Conservation (phyloP, 805 yeast genomes). For the Candida oleophila region DNA sequence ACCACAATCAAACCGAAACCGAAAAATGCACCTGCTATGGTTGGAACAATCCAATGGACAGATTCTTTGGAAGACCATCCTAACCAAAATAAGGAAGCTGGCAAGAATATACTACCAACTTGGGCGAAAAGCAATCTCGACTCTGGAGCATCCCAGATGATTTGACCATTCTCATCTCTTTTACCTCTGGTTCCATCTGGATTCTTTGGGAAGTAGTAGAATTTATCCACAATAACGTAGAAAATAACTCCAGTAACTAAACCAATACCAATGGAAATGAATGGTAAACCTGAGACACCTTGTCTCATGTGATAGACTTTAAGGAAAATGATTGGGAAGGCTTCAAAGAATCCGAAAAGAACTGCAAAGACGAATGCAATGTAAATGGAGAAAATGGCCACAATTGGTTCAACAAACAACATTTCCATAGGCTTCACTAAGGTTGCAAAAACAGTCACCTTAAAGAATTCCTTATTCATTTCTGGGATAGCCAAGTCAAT, state of each 20-base stretch:
- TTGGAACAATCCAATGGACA: conserved; percentile 78
- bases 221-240: conserved; percentile 51
- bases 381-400: conserved; percentile 63
- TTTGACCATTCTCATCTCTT: conserved; percentile 57
- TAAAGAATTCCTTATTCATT: conserved; percentile 38
- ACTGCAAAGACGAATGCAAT: conserved; percentile 77
- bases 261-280: conserved; percentile 72
- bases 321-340: conserved; percentile 70
- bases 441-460: conserved; percentile 47
- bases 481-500: conserved; percentile 39
- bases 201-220: conserved; percentile 52
- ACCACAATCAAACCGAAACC: conserved; percentile 74
- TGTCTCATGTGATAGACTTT: conserved; percentile 58
- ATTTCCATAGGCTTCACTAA: conserved; percentile 64
- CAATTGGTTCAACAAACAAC: conserved; percentile 75
- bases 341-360: conserved; percentile 76
- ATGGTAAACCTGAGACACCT: conserved; percentile 69
- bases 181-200: conserved; percentile 59
- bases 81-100: conserved; percentile 73
- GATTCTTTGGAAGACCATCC: conserved; percentile 67
- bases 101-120: conserved; percentile 65
- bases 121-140: conserved; percentile 57
- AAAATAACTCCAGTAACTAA: conserved; percentile 53
- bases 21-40: conserved; percentile 73
- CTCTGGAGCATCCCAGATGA: conserved; percentile 59